Percentiles rank a stretch among this genome's conserved stretches.
phyloP scores from a whole-genome alignment of 345 rosid species.

The Diplotaxis tenuifolia region DNA sequence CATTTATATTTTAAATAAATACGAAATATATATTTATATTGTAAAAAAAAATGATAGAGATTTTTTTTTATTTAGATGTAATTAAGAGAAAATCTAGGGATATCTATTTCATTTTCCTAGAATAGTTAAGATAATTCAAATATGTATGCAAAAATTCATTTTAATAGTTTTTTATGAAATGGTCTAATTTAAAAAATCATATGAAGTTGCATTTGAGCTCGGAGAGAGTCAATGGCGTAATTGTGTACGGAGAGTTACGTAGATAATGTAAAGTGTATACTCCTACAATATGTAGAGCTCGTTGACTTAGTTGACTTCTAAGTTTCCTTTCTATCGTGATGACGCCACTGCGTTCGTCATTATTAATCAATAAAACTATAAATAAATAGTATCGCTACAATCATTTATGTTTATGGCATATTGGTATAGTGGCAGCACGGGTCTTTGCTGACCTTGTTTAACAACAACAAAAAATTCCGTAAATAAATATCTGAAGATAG shows the following conservation, averaged over 20 bases:
- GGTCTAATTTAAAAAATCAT: no score
- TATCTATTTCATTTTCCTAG: no score
- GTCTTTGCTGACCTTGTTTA: conserved; percentile 13
- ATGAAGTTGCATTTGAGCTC: no score
- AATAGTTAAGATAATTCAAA: no score
- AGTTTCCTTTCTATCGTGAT: conserved; percentile 4
- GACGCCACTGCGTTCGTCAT: conserved; percentile 33
- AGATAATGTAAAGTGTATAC: neutral
- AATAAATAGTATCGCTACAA: neutral
- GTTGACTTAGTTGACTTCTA: conserved; percentile 28
- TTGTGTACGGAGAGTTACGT: neutral
- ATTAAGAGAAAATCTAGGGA: no score
- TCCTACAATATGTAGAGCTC: neutral
- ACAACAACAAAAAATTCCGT: conserved; percentile 11
- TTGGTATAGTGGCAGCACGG: neutral
- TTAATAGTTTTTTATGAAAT: no score
- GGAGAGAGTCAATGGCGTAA: neutral
- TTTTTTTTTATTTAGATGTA: no score
- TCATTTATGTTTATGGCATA: neutral
- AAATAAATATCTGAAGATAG: neutral
- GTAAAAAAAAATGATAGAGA: no score
- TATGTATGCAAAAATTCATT: no score
- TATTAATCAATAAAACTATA: neutral
- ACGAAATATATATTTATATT: no score
- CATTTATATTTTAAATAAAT: no score